phyloP scores from a whole-genome alignment of 495 filamentous ascomycete genomes.

The Oidiodendron maius region DNA sequence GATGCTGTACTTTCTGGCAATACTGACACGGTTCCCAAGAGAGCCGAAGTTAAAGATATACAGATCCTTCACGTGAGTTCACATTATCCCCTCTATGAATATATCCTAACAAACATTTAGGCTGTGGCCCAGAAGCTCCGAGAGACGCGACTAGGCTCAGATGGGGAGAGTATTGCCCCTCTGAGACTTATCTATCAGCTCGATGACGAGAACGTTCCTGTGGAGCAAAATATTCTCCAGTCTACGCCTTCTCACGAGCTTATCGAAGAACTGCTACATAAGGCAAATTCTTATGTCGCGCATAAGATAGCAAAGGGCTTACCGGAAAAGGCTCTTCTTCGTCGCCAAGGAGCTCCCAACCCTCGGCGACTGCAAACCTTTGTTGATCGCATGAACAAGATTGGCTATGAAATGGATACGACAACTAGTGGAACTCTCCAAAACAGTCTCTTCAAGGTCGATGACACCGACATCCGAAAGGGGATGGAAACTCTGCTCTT shows the following conservation, averaged over 20 bases:
- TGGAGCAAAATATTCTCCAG: conserved; percentile 93
- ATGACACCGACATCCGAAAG: conserved; percentile 83
- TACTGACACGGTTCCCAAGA: conserved; percentile 49
- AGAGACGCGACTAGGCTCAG: conserved; percentile 74
- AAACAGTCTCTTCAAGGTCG: conserved; percentile 85
- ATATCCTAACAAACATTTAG: conserved; percentile 28
- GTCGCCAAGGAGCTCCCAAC: conserved; percentile 80
- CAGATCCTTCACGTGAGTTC: conserved; percentile 53
- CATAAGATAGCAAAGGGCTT: conserved; percentile 73
- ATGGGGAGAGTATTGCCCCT: conserved; percentile 69
- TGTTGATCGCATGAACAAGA: conserved; percentile 83
- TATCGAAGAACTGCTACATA: conserved; percentile 89
- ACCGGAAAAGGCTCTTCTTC: conserved; percentile 88
- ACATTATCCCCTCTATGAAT: background rate
- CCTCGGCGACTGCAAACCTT: conserved; percentile 83
- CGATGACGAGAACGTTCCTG: conserved; percentile 97
- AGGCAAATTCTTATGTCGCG: conserved; percentile 83
- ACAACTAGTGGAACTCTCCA: conserved; percentile 86
- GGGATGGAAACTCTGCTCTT: conserved; percentile 94
- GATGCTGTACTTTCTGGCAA: conserved; percentile 67
- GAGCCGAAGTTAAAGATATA: conserved; percentile 63
- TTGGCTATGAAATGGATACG: conserved; percentile 83
- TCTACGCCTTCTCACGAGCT: conserved; percentile 84
- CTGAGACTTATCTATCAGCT: conserved; percentile 86
- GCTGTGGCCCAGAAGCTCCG: conserved; percentile 80